Evolutionary conservation across 352 stramenopile species (phyloP).

Genomic region (Aphanomyces cochlioides): DNA sequence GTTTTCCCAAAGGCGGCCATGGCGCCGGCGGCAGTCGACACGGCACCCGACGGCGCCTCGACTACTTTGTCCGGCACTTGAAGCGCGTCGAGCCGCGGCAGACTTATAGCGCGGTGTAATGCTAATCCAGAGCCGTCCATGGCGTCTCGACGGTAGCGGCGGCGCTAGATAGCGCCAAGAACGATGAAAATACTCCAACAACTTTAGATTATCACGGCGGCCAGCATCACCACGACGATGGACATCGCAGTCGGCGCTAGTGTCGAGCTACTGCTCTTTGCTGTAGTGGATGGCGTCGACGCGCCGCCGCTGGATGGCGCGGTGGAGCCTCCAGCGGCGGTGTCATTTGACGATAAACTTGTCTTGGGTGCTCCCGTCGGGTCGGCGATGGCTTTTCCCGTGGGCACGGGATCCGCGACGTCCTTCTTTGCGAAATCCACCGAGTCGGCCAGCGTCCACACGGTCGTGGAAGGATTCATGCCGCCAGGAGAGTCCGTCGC

Average conservation of each 20-base stretch:
- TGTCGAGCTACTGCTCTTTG: no score
- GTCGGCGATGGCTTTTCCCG: background rate
- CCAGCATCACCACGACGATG: no score
- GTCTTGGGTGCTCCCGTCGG: background rate
- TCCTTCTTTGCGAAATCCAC: slow-evolving; percentile 12
- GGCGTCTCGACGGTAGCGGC: background rate
- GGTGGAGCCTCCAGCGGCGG: background rate
- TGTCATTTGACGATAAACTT: background rate
- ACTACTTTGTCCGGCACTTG: slow-evolving; percentile 25
- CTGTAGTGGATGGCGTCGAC: no score
- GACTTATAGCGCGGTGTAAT: background rate
- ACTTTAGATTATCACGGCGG: no score
- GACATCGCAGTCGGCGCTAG: no score
- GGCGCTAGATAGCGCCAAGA: no score
- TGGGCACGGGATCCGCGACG: background rate
- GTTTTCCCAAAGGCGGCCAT: slow-evolving; percentile 13
- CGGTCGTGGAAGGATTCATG: background rate
- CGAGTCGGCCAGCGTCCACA: background rate
- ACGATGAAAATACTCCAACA: no score
- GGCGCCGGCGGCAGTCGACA: slow-evolving; percentile 14
- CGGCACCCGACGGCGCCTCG: slow-evolving; percentile 5
- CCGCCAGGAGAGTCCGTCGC: background rate
- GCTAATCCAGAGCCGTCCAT: background rate
- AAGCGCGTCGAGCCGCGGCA: background rate
- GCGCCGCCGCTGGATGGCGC: no score